Percentiles rank a stretch among this genome's conserved stretches.
phyloP scores from a whole-genome alignment of 164 flowering plant genomes.

The Chloranthus sessilifolius region DNA sequence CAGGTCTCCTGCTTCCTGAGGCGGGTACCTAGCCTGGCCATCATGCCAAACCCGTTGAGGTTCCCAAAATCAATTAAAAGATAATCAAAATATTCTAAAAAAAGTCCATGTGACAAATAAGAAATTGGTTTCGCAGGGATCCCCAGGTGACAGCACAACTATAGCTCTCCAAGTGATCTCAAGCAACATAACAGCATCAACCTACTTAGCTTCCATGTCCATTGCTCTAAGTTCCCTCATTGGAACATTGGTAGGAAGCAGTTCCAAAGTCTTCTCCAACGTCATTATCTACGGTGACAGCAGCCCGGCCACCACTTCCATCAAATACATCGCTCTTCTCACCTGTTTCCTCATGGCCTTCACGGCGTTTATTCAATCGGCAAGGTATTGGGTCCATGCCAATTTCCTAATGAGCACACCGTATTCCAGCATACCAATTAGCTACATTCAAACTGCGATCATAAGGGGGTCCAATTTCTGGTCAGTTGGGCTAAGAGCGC shows the following conservation, averaged over 20 bases:
- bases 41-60: too few relatives aligned
- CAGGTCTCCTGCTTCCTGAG: too few relatives aligned
- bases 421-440: constrained; percentile 37
- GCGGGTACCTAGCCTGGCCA: too few relatives aligned
- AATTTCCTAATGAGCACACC: constrained; percentile 61
- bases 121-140: constrained; percentile 34
- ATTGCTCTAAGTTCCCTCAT: constrained; percentile 53
- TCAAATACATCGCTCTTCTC: constrained; percentile 52
- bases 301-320: constrained; percentile 28
- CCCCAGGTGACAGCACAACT: constrained; percentile 25
- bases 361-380: constrained; percentile 46
- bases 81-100: too few relatives aligned
- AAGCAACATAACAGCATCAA: constrained; percentile 48
- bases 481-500: constrained; percentile 49
- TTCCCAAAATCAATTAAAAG: too few relatives aligned
- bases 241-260: constrained; percentile 59
- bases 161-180: constrained; percentile 36
- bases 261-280: constrained; percentile 26
- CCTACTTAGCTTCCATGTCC: constrained; percentile 41
- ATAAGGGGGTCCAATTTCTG: constrained; percentile 49
- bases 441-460: constrained; percentile 33
- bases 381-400: constrained; percentile 48
- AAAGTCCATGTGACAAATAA: too few relatives aligned
- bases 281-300: constrained; percentile 47
- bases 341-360: constrained; percentile 57